Percentiles rank a stretch among this genome's conserved stretches.
Conservation (phyloP, 2,329 filamentous ascomycete genomes). For the Beauveria australis region DNA sequence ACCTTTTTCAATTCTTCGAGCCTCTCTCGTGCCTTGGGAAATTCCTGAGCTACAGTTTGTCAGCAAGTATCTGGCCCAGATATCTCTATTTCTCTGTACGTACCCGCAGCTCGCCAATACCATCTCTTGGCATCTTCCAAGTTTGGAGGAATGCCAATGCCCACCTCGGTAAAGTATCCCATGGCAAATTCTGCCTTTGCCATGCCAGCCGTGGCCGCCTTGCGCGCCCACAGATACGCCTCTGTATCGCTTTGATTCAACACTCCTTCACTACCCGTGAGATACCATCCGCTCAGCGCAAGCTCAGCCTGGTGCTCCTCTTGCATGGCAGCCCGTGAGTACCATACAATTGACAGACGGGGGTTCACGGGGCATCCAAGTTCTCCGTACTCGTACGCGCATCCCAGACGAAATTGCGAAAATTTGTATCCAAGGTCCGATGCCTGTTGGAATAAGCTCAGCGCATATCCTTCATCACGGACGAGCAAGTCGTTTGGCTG, state of each 20-base stretch:
- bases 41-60: slow-evolving; percentile 67
- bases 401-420: slow-evolving; percentile 82
- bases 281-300: slow-evolving; percentile 82
- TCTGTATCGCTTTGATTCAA: slow-evolving; percentile 89
- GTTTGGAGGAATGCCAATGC: slow-evolving; percentile 79
- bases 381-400: slow-evolving; percentile 81
- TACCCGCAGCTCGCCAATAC: slow-evolving; percentile 96
- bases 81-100: slow-evolving; percentile 33
- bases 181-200: slow-evolving; percentile 97
- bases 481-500: slow-evolving; percentile 63
- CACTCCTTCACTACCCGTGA: slow-evolving; percentile 83
- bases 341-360: slow-evolving; percentile 84
- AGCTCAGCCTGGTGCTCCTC: slow-evolving; percentile 91
- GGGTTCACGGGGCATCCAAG: slow-evolving; percentile 78
- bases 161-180: slow-evolving; percentile 92
- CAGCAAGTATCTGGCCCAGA: background rate
- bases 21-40: slow-evolving; percentile 84
- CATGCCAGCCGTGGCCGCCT: slow-evolving; percentile 78
- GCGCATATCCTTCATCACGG: slow-evolving; percentile 72
- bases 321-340: slow-evolving; percentile 81
- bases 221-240: slow-evolving; percentile 93
- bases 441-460: slow-evolving; percentile 75
- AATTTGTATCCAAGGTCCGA: slow-evolving; percentile 90
- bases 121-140: slow-evolving; percentile 93
- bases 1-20: slow-evolving; percentile 85